These are phyloP conservation scores for Beauveria pseudobassiana DNA, from an alignment of 2,329 filamentous ascomycete species.

Conservation along the genomic window DNA sequence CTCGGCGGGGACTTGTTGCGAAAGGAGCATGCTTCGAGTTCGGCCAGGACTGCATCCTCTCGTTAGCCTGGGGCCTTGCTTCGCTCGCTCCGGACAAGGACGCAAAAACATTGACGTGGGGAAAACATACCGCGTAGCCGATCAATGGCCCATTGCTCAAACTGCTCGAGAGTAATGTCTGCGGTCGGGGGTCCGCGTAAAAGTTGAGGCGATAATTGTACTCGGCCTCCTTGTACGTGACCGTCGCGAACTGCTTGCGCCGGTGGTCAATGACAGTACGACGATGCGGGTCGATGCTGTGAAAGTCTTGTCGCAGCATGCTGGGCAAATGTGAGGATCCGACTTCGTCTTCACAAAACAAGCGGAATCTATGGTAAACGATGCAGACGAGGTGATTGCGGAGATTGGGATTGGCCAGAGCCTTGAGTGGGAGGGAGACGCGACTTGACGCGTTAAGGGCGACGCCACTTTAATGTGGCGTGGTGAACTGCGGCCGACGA, in stretches of 20 bases:
- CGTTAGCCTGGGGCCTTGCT: not conserved
- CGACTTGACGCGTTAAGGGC: conserved; percentile 25
- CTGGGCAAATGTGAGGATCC: conserved; percentile 12
- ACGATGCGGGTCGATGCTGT: conserved; percentile 60
- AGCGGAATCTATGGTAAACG: not conserved
- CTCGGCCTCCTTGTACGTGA: conserved; percentile 66
- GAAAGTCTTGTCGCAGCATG: conserved; percentile 45
- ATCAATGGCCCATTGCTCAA: conserved; percentile 98
- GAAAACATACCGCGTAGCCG: conserved; percentile 60
- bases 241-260: conserved; percentile 77
- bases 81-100: not conserved
- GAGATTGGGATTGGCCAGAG: not conserved
- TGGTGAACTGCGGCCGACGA: not conserved
- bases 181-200: conserved; percentile 78
- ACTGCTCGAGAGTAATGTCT: conserved; percentile 93
- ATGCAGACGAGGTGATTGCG: not conserved
- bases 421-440: conserved; percentile 21
- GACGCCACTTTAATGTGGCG: conserved; percentile 11
- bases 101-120: too few relatives aligned
- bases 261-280: conserved; percentile 70
- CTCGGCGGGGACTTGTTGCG: conserved; percentile 80
- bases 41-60: conserved; percentile 61
- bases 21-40: conserved; percentile 91
- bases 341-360: not conserved
- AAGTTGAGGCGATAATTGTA: conserved; percentile 90